These are phyloP conservation scores for Fermentozyma sake DNA, from an alignment of 1,139 yeast genomes.

Conservation along the genomic window DNA sequence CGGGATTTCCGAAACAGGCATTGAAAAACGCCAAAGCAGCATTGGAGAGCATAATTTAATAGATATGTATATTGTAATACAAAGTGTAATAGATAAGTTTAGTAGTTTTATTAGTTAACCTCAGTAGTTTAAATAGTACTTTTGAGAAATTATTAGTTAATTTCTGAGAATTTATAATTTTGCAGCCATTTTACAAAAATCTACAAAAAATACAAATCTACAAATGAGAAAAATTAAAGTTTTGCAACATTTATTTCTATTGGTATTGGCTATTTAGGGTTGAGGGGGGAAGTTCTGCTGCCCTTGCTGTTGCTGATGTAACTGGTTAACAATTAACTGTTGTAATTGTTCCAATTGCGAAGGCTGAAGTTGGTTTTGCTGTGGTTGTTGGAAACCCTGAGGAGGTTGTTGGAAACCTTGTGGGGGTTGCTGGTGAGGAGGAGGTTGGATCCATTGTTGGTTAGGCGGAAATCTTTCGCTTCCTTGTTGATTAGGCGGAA, in stretches of 20 bases:
- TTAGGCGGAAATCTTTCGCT: neutral
- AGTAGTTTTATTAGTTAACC: neutral
- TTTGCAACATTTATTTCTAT: neutral
- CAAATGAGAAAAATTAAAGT: neutral
- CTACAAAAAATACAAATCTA: neutral
- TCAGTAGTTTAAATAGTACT: neutral
- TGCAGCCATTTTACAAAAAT: neutral
- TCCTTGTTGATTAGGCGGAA: neutral
- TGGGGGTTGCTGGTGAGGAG: conserved; percentile 3
- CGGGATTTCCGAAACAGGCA: conserved; percentile 75
- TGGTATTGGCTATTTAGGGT: conserved; percentile 1
- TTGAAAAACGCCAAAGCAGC: conserved; percentile 46
- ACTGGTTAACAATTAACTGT: conserved; percentile 23
- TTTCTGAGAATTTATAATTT: neutral
- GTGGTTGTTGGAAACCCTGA: conserved; percentile 4
- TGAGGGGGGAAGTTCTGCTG: conserved; percentile 11
- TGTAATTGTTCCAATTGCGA: conserved; percentile 25
- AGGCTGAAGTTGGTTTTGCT: conserved; percentile 5
- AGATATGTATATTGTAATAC: conserved; percentile 1
- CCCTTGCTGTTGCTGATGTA: conserved; percentile 13
- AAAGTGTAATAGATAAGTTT: conserved; percentile 1
- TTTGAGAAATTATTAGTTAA: conserved; percentile 1
- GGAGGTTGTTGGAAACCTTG: conserved; percentile 2
- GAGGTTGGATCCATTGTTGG: conserved; percentile 3
- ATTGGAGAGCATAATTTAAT: conserved; percentile 14